phyloP scores from a whole-genome alignment of 1,284 basidiomycete species.

The Neonothopanus nambi region DNA sequence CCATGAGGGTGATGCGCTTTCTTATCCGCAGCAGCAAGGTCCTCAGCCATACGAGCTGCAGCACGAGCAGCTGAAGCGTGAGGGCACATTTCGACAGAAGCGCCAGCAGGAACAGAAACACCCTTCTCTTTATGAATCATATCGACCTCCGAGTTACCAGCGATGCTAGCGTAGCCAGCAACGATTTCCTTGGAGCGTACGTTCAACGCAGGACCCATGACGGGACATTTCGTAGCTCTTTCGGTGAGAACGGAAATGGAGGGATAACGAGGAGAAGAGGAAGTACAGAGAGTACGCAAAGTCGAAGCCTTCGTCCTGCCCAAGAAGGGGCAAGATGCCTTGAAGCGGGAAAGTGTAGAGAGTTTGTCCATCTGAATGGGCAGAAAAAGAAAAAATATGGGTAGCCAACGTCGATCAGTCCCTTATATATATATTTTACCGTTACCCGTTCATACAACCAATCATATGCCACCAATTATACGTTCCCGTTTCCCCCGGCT shows the following conservation, averaged over 20 bases:
- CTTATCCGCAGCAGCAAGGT: constrained; percentile 58
- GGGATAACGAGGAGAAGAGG: constrained; percentile 69
- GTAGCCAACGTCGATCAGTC: constrained; percentile 17
- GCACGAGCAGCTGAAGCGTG: constrained; percentile 85
- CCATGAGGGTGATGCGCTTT: constrained; percentile 34
- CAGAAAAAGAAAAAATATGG: constrained; percentile 19
- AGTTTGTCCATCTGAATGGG: constrained; percentile 63
- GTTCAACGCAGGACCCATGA: constrained; percentile 89
- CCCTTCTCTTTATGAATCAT: constrained; percentile 86
- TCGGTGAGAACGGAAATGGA: constrained; percentile 80
- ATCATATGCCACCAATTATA: constrained; percentile 5
- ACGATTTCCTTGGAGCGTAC: constrained; percentile 73
- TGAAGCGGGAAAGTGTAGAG: constrained; percentile 77
- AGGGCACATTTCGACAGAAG: constrained; percentile 79
- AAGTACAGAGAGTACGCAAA: constrained; percentile 78
- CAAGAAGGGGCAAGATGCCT: constrained; percentile 85
- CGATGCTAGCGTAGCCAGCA: constrained; percentile 83
- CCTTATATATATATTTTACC: constrained; percentile 20
- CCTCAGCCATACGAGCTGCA: constrained; percentile 77
- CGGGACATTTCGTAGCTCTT: constrained; percentile 83
- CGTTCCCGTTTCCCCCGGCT: not conserved
- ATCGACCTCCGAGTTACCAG: constrained; percentile 76
- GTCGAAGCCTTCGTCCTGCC: constrained; percentile 78
- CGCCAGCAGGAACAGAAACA: constrained; percentile 57
- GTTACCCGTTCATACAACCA: constrained; percentile 11